These are phyloP conservation scores for Medicago arabica DNA, from an alignment of 306 rosid species.

Conservation along the genomic window DNA sequence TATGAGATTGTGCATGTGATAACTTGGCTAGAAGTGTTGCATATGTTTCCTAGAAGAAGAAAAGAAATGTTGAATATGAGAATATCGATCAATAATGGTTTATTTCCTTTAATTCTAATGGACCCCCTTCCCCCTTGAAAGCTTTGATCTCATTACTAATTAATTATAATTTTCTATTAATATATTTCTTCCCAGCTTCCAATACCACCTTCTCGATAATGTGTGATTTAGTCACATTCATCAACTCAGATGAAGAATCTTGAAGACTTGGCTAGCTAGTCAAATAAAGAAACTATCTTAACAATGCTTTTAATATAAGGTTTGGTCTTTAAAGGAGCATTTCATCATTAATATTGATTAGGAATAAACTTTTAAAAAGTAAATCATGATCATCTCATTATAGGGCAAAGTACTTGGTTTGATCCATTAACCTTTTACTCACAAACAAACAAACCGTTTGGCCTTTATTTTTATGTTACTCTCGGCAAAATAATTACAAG, in stretches of 20 bases:
- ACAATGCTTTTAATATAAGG: slow-evolving; percentile 1
- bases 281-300: not conserved
- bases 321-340: not conserved
- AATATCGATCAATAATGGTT: not conserved
- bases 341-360: not conserved
- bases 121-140: not conserved
- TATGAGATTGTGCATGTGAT: slow-evolving; percentile 22
- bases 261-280: not conserved
- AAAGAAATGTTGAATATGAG: not conserved
- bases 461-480: slow-evolving; percentile 6
- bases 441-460: not conserved
- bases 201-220: slow-evolving; percentile 16
- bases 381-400: not conserved
- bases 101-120: not conserved
- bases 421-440: slow-evolving; percentile 8
- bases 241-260: slow-evolving; percentile 43
- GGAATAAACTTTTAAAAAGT: not conserved
- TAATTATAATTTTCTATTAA: not conserved
- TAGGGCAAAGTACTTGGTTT: slow-evolving; percentile 11
- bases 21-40: not conserved
- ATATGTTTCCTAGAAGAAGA: no score
- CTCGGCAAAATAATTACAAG: slow-evolving; percentile 11
- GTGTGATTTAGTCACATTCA: slow-evolving; percentile 31
- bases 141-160: slow-evolving; percentile 1
- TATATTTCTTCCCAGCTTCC: not conserved